Evolutionary conservation across 805 yeast species (phyloP).

Genomic region (Wickerhamiella spandovensis): DNA sequence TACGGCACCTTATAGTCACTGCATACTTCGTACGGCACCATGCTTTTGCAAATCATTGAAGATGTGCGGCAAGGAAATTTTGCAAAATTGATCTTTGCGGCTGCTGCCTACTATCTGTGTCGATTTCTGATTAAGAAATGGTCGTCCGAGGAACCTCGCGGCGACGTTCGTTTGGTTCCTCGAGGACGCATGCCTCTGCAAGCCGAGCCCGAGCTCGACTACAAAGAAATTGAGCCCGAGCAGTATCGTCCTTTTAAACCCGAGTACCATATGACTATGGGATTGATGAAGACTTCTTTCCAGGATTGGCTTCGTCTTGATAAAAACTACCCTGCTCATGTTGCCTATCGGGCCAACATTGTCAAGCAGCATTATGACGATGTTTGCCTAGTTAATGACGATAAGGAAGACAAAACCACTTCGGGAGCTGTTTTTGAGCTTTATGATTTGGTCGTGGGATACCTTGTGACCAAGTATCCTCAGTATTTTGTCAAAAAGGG

Average conservation of each 20-base stretch:
- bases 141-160: background rate
- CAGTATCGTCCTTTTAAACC: constrained; percentile 46
- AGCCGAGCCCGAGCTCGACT: constrained; percentile 5
- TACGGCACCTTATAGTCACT: background rate
- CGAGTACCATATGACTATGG: constrained; percentile 50
- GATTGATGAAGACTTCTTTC: constrained; percentile 34
- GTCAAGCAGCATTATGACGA: constrained; percentile 12
- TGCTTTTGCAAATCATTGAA: background rate
- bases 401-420: constrained; percentile 13
- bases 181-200: constrained; percentile 1
- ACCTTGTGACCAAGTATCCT: constrained; percentile 38
- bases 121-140: background rate
- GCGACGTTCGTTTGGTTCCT: background rate
- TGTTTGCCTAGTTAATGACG: constrained; percentile 4
- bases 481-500: constrained; percentile 29
- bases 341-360: constrained; percentile 29
- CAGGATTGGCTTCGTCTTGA: constrained; percentile 52
- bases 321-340: constrained; percentile 37
- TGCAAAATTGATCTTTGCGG: background rate
- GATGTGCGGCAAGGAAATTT: background rate
- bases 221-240: constrained; percentile 4
- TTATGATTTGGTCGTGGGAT: constrained; percentile 32
- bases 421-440: constrained; percentile 34
- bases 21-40: background rate
- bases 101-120: background rate